Percentiles rank a stretch among this genome's conserved stretches.
Evolutionary conservation across 495 filamentous ascomycete genomes (phyloP).

Genomic region (Neurospora sp.): DNA sequence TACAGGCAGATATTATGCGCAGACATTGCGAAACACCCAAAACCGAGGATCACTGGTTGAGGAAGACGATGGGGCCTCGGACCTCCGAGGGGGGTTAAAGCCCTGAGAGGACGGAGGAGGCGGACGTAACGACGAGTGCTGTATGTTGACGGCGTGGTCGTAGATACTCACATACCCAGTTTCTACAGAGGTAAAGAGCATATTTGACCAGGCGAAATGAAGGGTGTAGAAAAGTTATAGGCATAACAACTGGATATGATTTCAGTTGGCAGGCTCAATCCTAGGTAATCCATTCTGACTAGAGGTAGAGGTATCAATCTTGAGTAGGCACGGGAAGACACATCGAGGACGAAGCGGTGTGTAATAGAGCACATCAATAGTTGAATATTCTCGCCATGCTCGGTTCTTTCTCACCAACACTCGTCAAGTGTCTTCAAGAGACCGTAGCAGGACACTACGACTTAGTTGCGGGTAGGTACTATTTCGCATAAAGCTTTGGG

Average conservation of each 20-base stretch:
- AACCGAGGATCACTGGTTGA: neutral
- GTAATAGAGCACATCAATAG: neutral
- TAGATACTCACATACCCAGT: neutral
- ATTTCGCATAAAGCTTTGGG: neutral
- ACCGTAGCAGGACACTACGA: neutral
- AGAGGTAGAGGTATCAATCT: no score
- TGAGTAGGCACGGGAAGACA: no score
- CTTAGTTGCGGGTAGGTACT: neutral
- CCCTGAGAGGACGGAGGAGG: neutral
- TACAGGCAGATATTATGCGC: neutral
- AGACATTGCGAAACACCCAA: neutral
- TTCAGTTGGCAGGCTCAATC: neutral
- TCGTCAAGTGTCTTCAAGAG: neutral
- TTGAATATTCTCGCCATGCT: neutral
- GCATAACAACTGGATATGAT: neutral
- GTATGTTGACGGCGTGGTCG: neutral
- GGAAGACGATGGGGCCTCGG: neutral
- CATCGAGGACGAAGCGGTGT: no score
- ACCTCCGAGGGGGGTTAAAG: neutral
- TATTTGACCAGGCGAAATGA: neutral
- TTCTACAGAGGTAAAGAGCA: neutral
- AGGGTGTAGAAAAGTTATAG: neutral
- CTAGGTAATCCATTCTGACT: no score
- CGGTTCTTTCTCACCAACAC: neutral
- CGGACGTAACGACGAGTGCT: neutral